phyloP scores from a whole-genome alignment of 1,139 yeast genomes.

The Pneumocystis canis region DNA sequence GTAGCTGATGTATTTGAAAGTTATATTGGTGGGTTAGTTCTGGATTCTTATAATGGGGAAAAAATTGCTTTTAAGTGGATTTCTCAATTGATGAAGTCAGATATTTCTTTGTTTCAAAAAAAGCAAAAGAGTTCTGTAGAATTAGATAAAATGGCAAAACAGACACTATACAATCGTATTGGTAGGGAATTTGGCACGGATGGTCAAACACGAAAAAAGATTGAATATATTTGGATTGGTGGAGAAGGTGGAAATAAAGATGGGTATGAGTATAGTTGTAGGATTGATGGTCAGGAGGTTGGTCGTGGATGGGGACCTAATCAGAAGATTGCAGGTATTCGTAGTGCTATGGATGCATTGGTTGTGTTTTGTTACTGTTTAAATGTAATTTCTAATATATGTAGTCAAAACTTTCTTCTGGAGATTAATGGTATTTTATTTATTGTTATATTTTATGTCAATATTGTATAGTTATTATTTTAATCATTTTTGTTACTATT shows the following conservation, averaged over 20 bases:
- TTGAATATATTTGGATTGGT: slow-evolving; percentile 39
- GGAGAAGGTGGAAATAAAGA: slow-evolving; percentile 40
- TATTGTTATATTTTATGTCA: background rate
- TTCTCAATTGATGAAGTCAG: slow-evolving; percentile 37
- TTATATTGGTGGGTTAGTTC: slow-evolving; percentile 67
- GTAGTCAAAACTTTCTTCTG: slow-evolving; percentile 8
- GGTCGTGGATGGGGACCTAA: slow-evolving; percentile 51
- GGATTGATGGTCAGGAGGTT: slow-evolving; percentile 35
- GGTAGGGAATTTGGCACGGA: slow-evolving; percentile 49
- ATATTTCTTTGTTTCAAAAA: slow-evolving; percentile 28
- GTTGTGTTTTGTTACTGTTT: slow-evolving; percentile 2
- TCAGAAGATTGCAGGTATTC: slow-evolving; percentile 50
- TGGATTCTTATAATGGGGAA: slow-evolving; percentile 38
- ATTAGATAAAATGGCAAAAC: slow-evolving; percentile 51
- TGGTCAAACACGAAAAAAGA: slow-evolving; percentile 3
- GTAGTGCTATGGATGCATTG: slow-evolving; percentile 55
- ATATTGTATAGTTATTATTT: background rate
- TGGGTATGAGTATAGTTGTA: slow-evolving; percentile 47
- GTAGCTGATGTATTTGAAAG: slow-evolving; percentile 81
- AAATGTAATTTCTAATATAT: slow-evolving; percentile 7
- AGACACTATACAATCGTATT: slow-evolving; percentile 65
- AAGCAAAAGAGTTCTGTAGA: slow-evolving; percentile 25
- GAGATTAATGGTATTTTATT: background rate
- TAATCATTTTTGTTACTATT: background rate
- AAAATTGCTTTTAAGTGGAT: slow-evolving; percentile 39